Evolutionary conservation across 371 early-diverging fungal species (phyloP), one percentile per base, ranked within the genome.

Genomic region (Mucor racemosus): DNA sequence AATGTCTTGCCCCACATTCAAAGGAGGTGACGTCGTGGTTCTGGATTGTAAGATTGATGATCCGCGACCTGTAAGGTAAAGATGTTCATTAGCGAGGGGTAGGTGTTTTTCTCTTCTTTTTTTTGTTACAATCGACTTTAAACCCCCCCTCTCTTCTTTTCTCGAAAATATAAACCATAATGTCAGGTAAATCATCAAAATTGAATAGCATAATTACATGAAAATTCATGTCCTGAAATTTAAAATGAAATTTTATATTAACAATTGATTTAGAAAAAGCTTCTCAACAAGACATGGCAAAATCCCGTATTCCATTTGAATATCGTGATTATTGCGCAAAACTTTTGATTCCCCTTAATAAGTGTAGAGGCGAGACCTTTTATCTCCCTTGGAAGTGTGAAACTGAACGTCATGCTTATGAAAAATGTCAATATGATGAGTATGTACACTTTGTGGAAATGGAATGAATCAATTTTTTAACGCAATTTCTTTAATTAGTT

Each of bases 361-460:
- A 94, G 75, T 97, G 98, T 84, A 86, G 96, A 53, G 86, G 86
- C 64, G 90, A 90, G 63, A 92, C 88, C 67, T 90, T 86, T 72
- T 97, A 93, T 76, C 73, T 94, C 69, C 96, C 96, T 42, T 96
- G 95, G 95, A 92, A 92, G 80, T 97, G 98, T 81, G 91, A 90
- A 71, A 88, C 89, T 71, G 95, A 96, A 84, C 84, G 93, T 54
- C 92, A 95, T 65, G 87, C 86, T 35, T 97, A 95, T 79, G 93
- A 93, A 79, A 95, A 96, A 78, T 97, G 98, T 77, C 94, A 96
- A 88, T 96, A 96, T 77, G 94, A 96, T 69, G 98, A 97, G 94
- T 94, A 80, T 71, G 91, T 77, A 15, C n/a, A n/a, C n/a, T n/a
- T n/a, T n/a, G n/a, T n/a, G n/a, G n/a, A n/a, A n/a, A n/a, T n/a